Percentiles rank a stretch among this genome's conserved stretches.
These are phyloP conservation scores for Strobilomyces echinocephalus DNA, from an alignment of 768 basidiomycete species.

Conservation along the genomic window DNA sequence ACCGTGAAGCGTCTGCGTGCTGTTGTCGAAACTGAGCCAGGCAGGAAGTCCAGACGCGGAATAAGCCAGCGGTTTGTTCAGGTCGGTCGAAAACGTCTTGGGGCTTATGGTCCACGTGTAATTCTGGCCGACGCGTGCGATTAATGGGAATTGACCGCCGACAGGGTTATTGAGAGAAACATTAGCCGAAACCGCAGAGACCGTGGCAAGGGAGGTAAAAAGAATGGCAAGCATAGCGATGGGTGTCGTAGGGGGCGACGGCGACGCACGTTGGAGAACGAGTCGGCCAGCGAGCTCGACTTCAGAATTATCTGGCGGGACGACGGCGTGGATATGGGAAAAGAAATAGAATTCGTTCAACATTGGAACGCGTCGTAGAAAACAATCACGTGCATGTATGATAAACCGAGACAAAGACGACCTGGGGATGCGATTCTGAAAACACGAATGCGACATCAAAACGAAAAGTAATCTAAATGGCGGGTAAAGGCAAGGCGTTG, in stretches of 20 bases:
- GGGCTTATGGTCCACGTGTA: conserved; percentile 70
- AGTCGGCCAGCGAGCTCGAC: conserved; percentile 60
- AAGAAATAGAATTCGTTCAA: conserved; percentile 9
- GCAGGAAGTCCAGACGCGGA: conserved; percentile 54
- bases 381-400: conserved; percentile 26
- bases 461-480: conserved; percentile 20
- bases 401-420: conserved; percentile 11
- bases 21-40: conserved; percentile 75
- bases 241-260: conserved; percentile 44
- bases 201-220: conserved; percentile 45
- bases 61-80: conserved; percentile 44
- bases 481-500: conserved; percentile 1
- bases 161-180: conserved; percentile 56
- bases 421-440: conserved; percentile 4
- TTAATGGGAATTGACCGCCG: conserved; percentile 67
- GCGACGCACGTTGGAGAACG: conserved; percentile 35
- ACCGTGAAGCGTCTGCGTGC: conserved; percentile 59
- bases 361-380: conserved; percentile 10
- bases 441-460: conserved; percentile 12
- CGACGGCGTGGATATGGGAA: background rate
- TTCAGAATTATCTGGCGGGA: conserved; percentile 14
- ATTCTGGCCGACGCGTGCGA: conserved; percentile 61
- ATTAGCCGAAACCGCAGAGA: conserved; percentile 39
- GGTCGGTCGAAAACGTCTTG: conserved; percentile 56
- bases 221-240: conserved; percentile 62